Conservation (phyloP, 83 land plant species). For the Picea abies region DNA sequence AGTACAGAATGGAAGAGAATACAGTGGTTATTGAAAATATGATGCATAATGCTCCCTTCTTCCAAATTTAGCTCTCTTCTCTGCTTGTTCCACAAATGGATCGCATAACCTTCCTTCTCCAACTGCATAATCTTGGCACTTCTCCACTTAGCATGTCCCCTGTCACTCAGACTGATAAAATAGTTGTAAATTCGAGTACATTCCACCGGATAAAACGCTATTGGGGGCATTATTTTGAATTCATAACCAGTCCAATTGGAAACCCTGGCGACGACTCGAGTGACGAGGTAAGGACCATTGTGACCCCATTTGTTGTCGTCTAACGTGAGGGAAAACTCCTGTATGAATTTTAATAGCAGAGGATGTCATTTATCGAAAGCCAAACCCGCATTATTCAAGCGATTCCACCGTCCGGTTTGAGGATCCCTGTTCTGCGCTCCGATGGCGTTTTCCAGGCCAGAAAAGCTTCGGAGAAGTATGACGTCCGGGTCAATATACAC, state of each 20-base stretch:
- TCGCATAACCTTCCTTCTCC: neutral
- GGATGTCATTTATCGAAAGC: slow-evolving; percentile 67
- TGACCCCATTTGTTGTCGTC: slow-evolving; percentile 82
- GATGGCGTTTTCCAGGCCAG: slow-evolving; percentile 46
- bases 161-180: slow-evolving; percentile 35
- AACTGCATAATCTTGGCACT: slow-evolving; percentile 36
- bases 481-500: slow-evolving; percentile 71
- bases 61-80: slow-evolving; percentile 53
- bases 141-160: slow-evolving; percentile 39
- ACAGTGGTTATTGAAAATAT: slow-evolving; percentile 39
- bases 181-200: slow-evolving; percentile 49
- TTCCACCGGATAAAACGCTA: slow-evolving; percentile 70
- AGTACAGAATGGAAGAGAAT: slow-evolving; percentile 41
- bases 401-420: slow-evolving; percentile 58
- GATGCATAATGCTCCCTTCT: slow-evolving; percentile 62
- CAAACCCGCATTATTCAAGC: slow-evolving; percentile 88
- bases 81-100: slow-evolving; percentile 78
- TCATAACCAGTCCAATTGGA: slow-evolving; percentile 17
- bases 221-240: slow-evolving; percentile 52
- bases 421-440: slow-evolving; percentile 68
- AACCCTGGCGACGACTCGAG: slow-evolving; percentile 56
- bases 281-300: slow-evolving; percentile 33
- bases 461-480: slow-evolving; percentile 48
- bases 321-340: slow-evolving; percentile 18
- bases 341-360: too few species aligned